These are phyloP conservation scores for Trichoderma sp. DNA, from an alignment of 2,329 filamentous ascomycete species.

Conservation along the genomic window DNA sequence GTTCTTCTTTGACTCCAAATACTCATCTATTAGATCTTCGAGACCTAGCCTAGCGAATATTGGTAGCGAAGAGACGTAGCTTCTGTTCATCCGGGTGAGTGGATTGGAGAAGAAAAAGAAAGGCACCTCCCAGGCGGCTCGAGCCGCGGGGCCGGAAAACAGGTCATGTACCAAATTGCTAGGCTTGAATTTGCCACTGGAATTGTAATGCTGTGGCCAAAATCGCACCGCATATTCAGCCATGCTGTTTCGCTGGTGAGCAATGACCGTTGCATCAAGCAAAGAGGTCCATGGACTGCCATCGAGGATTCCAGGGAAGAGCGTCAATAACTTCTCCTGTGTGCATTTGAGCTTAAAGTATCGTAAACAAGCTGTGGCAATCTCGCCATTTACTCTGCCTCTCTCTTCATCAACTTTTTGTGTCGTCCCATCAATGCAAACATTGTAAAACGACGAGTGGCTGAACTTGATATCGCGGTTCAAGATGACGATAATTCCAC, in stretches of 20 bases:
- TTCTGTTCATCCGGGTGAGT: background rate
- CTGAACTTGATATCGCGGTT: background rate
- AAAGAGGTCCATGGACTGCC: too few relatives aligned
- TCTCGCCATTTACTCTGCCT: background rate
- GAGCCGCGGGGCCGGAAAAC: background rate
- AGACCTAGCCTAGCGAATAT: background rate
- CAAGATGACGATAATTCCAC: background rate
- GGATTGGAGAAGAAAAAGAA: background rate
- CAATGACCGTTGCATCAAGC: too few relatives aligned
- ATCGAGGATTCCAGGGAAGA: too few relatives aligned
- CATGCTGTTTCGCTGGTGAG: too few relatives aligned
- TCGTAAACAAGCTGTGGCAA: background rate
- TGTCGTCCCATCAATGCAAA: background rate
- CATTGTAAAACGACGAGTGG: background rate
- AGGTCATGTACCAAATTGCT: too few relatives aligned
- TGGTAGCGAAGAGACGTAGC: background rate
- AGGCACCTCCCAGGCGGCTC: background rate
- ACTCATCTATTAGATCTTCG: background rate
- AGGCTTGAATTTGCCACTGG: background rate
- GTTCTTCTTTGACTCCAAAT: background rate
- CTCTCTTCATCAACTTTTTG: too few relatives aligned
- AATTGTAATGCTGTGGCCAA: background rate
- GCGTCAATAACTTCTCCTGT: too few relatives aligned
- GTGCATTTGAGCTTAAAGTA: background rate
- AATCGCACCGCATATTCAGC: too few relatives aligned